These are phyloP conservation scores for Pythium myriotylum DNA, from an alignment of 352 stramenopile genomes.

Conservation along the genomic window DNA sequence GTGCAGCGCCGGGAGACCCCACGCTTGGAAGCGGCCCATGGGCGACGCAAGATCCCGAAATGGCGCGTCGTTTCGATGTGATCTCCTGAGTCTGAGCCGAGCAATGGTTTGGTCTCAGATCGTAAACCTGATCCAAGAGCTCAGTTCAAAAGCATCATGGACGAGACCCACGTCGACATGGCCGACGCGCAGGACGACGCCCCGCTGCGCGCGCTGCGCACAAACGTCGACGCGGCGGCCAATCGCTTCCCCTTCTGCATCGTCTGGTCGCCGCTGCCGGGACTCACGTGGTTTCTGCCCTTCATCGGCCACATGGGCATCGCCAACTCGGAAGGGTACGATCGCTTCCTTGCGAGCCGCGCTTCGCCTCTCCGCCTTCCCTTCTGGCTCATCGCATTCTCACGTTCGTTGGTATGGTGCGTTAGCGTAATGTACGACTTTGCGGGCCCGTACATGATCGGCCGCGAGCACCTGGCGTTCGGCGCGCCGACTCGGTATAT, in stretches of 20 bases:
- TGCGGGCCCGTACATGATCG: slow-evolving; percentile 94
- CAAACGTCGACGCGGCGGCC: slow-evolving; percentile 11
- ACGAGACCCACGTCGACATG: not conserved
- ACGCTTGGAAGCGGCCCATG: slow-evolving; percentile 7
- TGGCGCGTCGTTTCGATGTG: not conserved
- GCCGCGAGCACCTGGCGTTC: slow-evolving; percentile 88
- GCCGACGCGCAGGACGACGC: slow-evolving; percentile 1
- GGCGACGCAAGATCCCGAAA: not conserved
- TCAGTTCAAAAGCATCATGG: not conserved
- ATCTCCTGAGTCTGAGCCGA: too few relatives aligned
- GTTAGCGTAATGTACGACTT: slow-evolving; percentile 97
- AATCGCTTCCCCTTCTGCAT: slow-evolving; percentile 91
- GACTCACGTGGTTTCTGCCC: slow-evolving; percentile 92
- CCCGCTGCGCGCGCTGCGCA: not conserved
- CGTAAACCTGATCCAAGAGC: not conserved
- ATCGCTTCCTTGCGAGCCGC: too few relatives aligned
- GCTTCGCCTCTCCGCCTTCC: too few relatives aligned
- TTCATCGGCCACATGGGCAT: slow-evolving; percentile 98
- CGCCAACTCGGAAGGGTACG: slow-evolving; percentile 80
- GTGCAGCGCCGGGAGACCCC: slow-evolving; percentile 25
- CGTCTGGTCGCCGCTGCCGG: slow-evolving; percentile 91
- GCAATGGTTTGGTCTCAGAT: not conserved
- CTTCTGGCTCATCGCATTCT: too few relatives aligned
- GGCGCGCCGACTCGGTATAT: slow-evolving; percentile 88
- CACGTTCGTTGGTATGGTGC: not conserved